Conservation (phyloP, 2,329 filamentous ascomycete species). For the Diaporthe australafricana region DNA sequence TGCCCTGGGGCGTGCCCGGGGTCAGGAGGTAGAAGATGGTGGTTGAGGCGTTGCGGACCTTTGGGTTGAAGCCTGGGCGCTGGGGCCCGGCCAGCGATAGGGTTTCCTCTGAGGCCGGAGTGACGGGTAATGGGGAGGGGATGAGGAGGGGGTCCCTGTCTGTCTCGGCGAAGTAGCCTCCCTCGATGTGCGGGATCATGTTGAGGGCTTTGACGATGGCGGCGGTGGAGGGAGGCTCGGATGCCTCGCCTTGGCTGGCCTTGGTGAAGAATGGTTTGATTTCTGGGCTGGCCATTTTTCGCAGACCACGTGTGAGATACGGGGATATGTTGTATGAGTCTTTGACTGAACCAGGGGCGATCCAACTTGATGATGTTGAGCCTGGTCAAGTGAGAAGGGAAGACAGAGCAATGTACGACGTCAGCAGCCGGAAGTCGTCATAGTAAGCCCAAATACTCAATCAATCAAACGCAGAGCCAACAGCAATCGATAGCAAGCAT, state of each 20-base stretch:
- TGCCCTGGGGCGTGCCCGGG: slow-evolving; percentile 63
- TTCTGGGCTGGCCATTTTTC: background rate
- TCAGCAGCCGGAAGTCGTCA: slow-evolving; percentile 3
- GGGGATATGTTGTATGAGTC: background rate
- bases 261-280: slow-evolving; percentile 21
- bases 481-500: background rate
- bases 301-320: background rate
- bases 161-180: slow-evolving; percentile 73
- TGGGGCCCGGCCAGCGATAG: slow-evolving; percentile 46
- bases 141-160: slow-evolving; percentile 64
- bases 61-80: slow-evolving; percentile 51
- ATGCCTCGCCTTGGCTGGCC: background rate
- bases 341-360: background rate
- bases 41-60: slow-evolving; percentile 65
- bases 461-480: background rate
- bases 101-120: slow-evolving; percentile 51
- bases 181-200: slow-evolving; percentile 69
- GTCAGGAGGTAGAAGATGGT: slow-evolving; percentile 75
- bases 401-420: background rate
- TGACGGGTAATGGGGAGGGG: slow-evolving; percentile 63
- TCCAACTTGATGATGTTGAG: background rate
- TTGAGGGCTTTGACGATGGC: slow-evolving; percentile 53
- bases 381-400: background rate
- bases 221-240: slow-evolving; percentile 36
- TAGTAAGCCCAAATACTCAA: background rate